Evolutionary conservation across 495 filamentous ascomycete genomes (phyloP).

Genomic region (Cryomyces minteri): DNA sequence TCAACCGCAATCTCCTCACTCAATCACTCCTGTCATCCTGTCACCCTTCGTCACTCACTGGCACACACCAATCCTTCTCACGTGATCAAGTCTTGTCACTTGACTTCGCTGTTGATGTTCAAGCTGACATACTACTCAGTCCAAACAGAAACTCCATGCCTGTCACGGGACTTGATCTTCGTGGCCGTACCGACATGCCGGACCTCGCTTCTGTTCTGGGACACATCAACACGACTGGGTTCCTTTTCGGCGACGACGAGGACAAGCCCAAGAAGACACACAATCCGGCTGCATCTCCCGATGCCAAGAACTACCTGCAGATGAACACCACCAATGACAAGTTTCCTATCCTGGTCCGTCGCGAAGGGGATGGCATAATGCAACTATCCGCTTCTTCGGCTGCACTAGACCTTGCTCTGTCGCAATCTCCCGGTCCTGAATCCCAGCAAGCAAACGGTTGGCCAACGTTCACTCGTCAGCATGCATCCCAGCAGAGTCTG

Average conservation of each 20-base stretch:
- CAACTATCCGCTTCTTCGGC: conserved; percentile 69
- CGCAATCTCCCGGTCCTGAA: conserved; percentile 48
- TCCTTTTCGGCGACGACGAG: conserved; percentile 73
- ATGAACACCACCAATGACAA: conserved; percentile 62
- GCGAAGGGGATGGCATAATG: conserved; percentile 45
- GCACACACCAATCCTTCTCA: not conserved
- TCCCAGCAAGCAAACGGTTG: conserved; percentile 31
- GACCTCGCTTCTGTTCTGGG: conserved; percentile 35
- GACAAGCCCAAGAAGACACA: conserved; percentile 32
- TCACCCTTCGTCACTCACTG: not conserved
- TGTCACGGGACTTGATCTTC: conserved; percentile 40
- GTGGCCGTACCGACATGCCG: conserved; percentile 31
- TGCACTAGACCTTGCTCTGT: conserved; percentile 61
- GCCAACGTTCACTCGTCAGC: conserved; percentile 52
- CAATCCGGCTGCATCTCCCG: conserved; percentile 35
- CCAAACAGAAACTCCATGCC: conserved; percentile 85
- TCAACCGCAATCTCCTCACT: too few relatives aligned
- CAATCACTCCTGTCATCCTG: too few relatives aligned
- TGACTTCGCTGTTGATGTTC: not conserved
- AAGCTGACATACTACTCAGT: conserved; percentile 21
- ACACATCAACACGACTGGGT: conserved; percentile 61
- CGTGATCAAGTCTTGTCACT: not conserved
- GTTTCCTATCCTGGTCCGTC: conserved; percentile 65
- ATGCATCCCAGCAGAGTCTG: conserved; percentile 62
- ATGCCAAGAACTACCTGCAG: conserved; percentile 48